These are phyloP conservation scores for Candida glucosophila DNA, from an alignment of 1,139 yeast genomes.

Conservation along the genomic window DNA sequence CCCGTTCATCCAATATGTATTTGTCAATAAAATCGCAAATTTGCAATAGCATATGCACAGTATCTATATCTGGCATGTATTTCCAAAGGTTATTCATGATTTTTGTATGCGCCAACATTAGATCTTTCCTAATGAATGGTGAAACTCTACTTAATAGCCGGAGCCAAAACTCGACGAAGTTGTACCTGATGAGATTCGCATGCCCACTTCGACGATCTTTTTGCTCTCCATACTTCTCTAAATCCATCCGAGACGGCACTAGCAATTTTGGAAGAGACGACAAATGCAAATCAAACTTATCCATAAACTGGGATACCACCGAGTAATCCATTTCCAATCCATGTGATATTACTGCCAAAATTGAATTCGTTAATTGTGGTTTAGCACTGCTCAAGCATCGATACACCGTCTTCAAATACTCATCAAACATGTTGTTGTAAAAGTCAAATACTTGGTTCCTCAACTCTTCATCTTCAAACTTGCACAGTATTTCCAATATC, in stretches of 20 bases:
- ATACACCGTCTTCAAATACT: constrained; percentile 56
- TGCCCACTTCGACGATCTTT: constrained; percentile 12
- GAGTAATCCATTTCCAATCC: constrained; percentile 44
- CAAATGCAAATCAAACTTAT: constrained; percentile 60
- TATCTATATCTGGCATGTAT: constrained; percentile 45
- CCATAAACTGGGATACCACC: constrained; percentile 48
- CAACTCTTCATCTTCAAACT: constrained; percentile 8
- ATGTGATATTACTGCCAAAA: constrained; percentile 44
- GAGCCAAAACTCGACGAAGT: constrained; percentile 57
- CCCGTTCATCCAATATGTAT: constrained; percentile 48
- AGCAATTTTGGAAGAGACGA: constrained; percentile 56
- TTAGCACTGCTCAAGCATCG: constrained; percentile 56
- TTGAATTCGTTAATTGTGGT: constrained; percentile 55
- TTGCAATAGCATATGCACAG: constrained; percentile 28
- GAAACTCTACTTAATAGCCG: constrained; percentile 40
- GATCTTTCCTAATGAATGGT: constrained; percentile 51
- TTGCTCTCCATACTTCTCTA: constrained; percentile 10
- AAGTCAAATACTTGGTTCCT: constrained; percentile 16
- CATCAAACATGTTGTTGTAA: constrained; percentile 45
- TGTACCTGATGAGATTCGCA: constrained; percentile 39
- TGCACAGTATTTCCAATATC: constrained; percentile 9
- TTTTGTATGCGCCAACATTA: constrained; percentile 48
- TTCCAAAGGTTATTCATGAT: constrained; percentile 61
- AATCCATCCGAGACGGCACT: constrained; percentile 41
- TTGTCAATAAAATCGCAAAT: constrained; percentile 42